A percentile compares a stretch with the other conserved stretches of the same genome.
Conservation (phyloP, 805 yeast genomes). For the Candida odintsovae region DNA sequence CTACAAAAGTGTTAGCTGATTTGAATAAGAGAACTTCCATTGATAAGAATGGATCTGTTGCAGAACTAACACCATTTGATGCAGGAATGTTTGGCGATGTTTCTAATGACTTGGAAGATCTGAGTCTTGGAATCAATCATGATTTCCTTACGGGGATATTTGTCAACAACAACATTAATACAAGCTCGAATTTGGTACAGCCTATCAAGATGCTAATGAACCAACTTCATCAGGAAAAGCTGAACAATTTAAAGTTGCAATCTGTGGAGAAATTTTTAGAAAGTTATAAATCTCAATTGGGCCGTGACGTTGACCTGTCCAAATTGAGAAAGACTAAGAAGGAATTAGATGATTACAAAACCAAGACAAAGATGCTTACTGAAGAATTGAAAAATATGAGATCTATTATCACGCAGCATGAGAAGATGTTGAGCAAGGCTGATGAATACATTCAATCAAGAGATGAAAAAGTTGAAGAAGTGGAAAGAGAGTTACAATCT, state of each 20-base stretch:
- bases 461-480: not conserved
- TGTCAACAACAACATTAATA: slow-evolving; percentile 53
- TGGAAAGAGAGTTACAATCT: not conserved
- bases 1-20: slow-evolving; percentile 10
- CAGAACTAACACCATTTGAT: slow-evolving; percentile 38
- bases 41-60: slow-evolving; percentile 17
- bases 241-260: slow-evolving; percentile 50
- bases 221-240: slow-evolving; percentile 51
- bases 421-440: slow-evolving; percentile 1
- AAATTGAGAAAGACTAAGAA: not conserved
- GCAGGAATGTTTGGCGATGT: slow-evolving; percentile 61
- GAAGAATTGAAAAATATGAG: not conserved
- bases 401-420: not conserved
- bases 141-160: slow-evolving; percentile 49
- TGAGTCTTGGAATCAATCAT: slow-evolving; percentile 41
- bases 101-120: slow-evolving; percentile 41
- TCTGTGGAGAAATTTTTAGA: slow-evolving; percentile 50
- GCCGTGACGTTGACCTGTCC: slow-evolving; percentile 3
- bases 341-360: slow-evolving; percentile 1
- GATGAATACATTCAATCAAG: not conserved
- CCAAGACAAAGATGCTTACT: not conserved
- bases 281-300: slow-evolving; percentile 33
- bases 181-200: slow-evolving; percentile 48
- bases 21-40: not conserved
- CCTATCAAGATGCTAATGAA: slow-evolving; percentile 49